phyloP scores from a whole-genome alignment of 352 stramenopile species.

The Globisporangium rhizosaccharum region DNA sequence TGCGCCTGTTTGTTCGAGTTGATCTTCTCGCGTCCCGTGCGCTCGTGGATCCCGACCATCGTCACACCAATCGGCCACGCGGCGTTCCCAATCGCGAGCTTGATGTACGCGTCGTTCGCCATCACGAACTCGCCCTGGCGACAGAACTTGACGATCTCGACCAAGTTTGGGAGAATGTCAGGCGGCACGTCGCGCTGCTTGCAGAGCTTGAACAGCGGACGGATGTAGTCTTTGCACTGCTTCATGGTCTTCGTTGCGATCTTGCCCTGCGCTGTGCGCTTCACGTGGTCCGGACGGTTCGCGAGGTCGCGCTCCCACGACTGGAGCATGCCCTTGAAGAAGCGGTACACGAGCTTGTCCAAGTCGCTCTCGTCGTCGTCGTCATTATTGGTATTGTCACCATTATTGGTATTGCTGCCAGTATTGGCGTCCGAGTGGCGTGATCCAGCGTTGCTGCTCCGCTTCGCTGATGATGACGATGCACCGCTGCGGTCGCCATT shows the following conservation, averaged over 20 bases:
- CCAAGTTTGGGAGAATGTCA: constrained; percentile 84
- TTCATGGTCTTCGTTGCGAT: constrained; percentile 97
- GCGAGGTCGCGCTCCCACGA: constrained; percentile 92
- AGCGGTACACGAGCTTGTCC: constrained; percentile 81
- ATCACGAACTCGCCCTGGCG: constrained; percentile 91
- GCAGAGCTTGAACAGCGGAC: constrained; percentile 95
- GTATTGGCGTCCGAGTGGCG: too few species aligned
- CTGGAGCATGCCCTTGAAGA: constrained; percentile 93
- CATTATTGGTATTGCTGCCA: background rate
- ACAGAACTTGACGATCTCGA: constrained; percentile 95
- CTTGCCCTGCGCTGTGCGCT: constrained; percentile 87
- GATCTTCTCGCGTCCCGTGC: constrained; percentile 94
- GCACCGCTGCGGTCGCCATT: background rate
- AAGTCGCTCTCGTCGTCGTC: constrained; percentile 42
- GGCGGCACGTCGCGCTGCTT: constrained; percentile 88
- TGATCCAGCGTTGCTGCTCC: too few species aligned
- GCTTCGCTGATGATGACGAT: too few species aligned
- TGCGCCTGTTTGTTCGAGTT: constrained; percentile 97
- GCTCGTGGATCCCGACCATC: constrained; percentile 98
- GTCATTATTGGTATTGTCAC: background rate
- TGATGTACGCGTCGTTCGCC: constrained; percentile 97
- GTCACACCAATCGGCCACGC: constrained; percentile 99
- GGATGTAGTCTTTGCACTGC: constrained; percentile 99
- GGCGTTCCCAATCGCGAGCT: constrained; percentile 96
- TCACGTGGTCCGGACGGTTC: constrained; percentile 80